Percentiles rank a stretch among this genome's conserved stretches.
phyloP scores from a whole-genome alignment of 768 basidiomycete genomes.

The Mycena kentingensis region DNA sequence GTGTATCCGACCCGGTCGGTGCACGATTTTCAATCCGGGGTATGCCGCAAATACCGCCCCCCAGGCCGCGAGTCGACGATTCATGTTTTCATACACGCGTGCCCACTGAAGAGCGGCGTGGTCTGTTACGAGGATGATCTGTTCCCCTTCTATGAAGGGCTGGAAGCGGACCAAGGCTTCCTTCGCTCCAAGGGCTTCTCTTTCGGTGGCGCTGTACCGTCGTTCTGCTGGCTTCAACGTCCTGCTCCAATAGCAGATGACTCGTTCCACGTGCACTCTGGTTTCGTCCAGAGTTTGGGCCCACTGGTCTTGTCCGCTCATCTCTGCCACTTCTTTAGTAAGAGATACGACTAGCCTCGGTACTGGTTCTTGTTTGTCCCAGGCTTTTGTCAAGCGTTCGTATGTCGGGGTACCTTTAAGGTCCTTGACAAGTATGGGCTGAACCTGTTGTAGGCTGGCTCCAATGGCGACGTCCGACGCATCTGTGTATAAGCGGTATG shows the following conservation, averaged over 20 bases:
- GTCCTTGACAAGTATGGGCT: slow-evolving; percentile 1
- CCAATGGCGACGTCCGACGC: too few species aligned
- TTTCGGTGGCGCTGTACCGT: neutral
- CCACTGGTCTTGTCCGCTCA: neutral
- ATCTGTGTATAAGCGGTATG: too few species aligned
- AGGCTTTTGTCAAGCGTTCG: slow-evolving; percentile 4
- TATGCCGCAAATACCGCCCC: neutral
- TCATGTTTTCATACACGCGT: neutral
- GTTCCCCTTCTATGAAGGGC: too few species aligned
- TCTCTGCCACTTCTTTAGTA: neutral
- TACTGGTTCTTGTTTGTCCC: neutral
- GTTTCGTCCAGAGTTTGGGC: neutral
- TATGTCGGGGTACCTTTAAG: slow-evolving; percentile 5
- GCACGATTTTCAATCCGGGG: neutral
- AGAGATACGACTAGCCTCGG: neutral
- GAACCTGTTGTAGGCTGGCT: slow-evolving; percentile 14
- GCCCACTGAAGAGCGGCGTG: neutral
- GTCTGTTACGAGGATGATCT: too few species aligned
- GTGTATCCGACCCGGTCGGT: neutral
- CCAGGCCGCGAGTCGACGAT: neutral
- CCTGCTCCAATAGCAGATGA: neutral
- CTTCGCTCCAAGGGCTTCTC: too few species aligned
- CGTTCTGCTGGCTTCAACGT: neutral
- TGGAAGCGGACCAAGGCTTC: too few species aligned
- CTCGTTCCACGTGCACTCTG: neutral